phyloP scores from a whole-genome alignment of 768 basidiomycete genomes.

The Auricularia sp. region DNA sequence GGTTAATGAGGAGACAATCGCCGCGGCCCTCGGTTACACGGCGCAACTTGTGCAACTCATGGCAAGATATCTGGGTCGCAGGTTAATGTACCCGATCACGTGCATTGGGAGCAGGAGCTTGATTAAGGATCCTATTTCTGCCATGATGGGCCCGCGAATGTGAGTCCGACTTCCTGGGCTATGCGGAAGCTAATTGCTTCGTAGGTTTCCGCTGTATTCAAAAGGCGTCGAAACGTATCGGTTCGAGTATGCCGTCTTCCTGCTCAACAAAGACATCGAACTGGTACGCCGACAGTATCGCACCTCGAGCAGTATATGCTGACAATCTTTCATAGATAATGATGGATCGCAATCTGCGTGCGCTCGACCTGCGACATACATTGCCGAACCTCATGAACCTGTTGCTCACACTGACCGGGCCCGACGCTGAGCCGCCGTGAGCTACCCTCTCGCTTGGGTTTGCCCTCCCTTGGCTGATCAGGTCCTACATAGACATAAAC shows the following conservation, averaged over 20 bases:
- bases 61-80: constrained; percentile 64
- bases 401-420: constrained; percentile 72
- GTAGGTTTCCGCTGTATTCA: constrained; percentile 89
- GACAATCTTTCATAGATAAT: constrained; percentile 50
- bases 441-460: constrained; percentile 1
- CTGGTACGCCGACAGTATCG: constrained; percentile 41
- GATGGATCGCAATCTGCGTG: constrained; percentile 78
- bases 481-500: constrained; percentile 14
- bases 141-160: constrained; percentile 93
- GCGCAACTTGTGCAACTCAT: constrained; percentile 80
- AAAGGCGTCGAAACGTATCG: constrained; percentile 93
- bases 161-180: constrained; percentile 30
- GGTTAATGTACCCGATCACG: constrained; percentile 80
- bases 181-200: not conserved
- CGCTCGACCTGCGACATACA: constrained; percentile 90
- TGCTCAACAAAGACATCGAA: constrained; percentile 96
- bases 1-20: constrained; percentile 59
- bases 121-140: constrained; percentile 85
- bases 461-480: constrained; percentile 13
- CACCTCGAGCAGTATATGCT: constrained; percentile 2
- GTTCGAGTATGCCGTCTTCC: constrained; percentile 94
- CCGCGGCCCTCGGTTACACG: constrained; percentile 83
- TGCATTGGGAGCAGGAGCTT: constrained; percentile 84
- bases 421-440: constrained; percentile 42
- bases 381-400: constrained; percentile 94